Evolutionary conservation across 768 basidiomycete genomes (phyloP), one percentile per base, ranked within the genome.

Genomic region (Mycena alexandri): DNA sequence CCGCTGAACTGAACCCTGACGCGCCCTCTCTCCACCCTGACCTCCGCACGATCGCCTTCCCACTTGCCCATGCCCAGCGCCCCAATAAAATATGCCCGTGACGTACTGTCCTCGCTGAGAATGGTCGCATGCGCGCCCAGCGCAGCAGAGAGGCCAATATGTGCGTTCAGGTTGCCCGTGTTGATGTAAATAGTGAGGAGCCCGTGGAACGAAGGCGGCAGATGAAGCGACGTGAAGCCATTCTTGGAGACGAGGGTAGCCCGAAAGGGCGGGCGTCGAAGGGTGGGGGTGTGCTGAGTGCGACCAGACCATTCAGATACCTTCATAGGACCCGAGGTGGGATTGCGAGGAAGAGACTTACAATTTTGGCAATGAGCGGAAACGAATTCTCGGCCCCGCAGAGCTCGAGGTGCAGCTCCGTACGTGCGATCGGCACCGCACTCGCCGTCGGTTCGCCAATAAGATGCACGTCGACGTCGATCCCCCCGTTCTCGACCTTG

Each of bases 191-290:
- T 72, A 0, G 77, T 79, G 19, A 83, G 71, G 3, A 81, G 79
- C 0, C 84, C 85, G 48, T 77, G 79, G 73, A 84, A 83, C 11
- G 83, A 81, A 19, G 74, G 74, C 25, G 85, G 85, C 14, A 86
- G 75, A 42, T 81, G 77, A 10, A 86, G 74, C 48, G 75, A 73
- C 54, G 77, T 61, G 71, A 77, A 74, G 44, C 79, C 72, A 73
- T 82, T 56, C 69, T 77, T 52, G 14, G 75, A 74, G 6, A 72
- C 64, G 0, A 80, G 79, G 12, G 71, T 62, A 2, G 81, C 63
- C 43, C 79, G 77, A 47, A 83, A 78, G 1, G 82, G 79, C 2
- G 77, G 77, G 2, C 83, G 78, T 5, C 68, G 66, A 19, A 79
- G 75, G 13, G 73, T 72, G 1, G 81, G 80, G 1, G 81, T 81